Percentiles rank a stretch among this genome's conserved stretches.
These are phyloP conservation scores for Vitellaria paradoxa DNA, from an alignment of 179 eudicot genomes.

Conservation along the genomic window DNA sequence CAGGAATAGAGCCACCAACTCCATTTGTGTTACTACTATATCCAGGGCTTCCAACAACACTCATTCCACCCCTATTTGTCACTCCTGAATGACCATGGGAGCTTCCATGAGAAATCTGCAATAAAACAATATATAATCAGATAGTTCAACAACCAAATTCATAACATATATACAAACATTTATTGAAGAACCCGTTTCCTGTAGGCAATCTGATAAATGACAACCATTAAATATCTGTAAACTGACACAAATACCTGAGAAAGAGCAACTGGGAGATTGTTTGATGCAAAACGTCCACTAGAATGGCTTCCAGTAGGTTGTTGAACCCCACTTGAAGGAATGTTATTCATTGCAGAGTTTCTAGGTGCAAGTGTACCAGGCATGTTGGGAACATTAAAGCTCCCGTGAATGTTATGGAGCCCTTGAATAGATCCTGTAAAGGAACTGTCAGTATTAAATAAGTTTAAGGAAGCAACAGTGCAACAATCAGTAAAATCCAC, in stretches of 20 bases:
- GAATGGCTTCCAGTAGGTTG: conserved; percentile 80
- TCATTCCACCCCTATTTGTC: conserved; percentile 85
- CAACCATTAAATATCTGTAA: not conserved
- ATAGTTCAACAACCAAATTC: not conserved
- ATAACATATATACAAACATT: not conserved
- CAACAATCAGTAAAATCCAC: conserved; percentile 23
- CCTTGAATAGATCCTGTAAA: conserved; percentile 65
- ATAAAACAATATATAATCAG: conserved; percentile 2
- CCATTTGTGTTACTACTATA: conserved; percentile 61
- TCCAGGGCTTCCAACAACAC: conserved; percentile 80
- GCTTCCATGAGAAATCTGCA: conserved; percentile 80
- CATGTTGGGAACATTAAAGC: conserved; percentile 79
- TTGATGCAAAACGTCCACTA: conserved; percentile 77
- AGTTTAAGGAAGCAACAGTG: not conserved
- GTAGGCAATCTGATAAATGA: not conserved
- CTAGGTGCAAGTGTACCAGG: conserved; percentile 75
- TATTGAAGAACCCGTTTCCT: not conserved
- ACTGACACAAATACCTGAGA: conserved; percentile 59
- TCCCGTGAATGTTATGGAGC: conserved; percentile 72
- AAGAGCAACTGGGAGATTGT: conserved; percentile 74
- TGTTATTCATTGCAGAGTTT: conserved; percentile 66
- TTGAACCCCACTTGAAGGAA: conserved; percentile 83
- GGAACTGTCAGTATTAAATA: not conserved
- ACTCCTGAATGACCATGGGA: conserved; percentile 88
- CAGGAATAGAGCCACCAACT: conserved; percentile 88